Conservation (phyloP, 2,329 filamentous ascomycete genomes). For the Aspergillus sp. region DNA sequence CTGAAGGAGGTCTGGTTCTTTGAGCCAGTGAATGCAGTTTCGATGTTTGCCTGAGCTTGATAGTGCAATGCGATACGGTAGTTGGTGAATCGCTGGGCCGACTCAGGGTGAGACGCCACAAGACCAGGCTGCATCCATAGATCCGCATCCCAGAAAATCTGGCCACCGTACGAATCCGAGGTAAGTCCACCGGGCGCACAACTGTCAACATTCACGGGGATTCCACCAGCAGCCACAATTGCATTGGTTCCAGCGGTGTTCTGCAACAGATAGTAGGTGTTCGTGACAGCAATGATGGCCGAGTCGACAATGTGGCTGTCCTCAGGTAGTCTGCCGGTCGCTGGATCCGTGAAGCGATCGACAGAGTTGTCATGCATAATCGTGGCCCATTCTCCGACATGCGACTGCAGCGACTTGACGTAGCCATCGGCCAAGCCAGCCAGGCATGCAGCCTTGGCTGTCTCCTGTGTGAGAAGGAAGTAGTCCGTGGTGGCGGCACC, state of each 20-base stretch:
- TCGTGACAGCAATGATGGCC: constrained; percentile 51
- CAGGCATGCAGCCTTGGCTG: constrained; percentile 58
- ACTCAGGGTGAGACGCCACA: constrained; percentile 63
- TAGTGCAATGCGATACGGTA: constrained; percentile 61
- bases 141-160: constrained; percentile 68
- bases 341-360: constrained; percentile 61
- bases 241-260: constrained; percentile 58
- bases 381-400: constrained; percentile 62
- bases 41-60: constrained; percentile 63
- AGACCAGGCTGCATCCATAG: constrained; percentile 70
- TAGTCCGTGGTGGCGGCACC: constrained; percentile 70
- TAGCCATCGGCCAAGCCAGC: constrained; percentile 57
- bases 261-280: constrained; percentile 51
- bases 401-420: constrained; percentile 55
- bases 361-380: constrained; percentile 64
- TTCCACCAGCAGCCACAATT: constrained; percentile 51
- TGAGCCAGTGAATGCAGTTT: constrained; percentile 57
- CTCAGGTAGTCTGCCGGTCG: constrained; percentile 58
- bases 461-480: constrained; percentile 58
- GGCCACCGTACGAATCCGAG: constrained; percentile 67
- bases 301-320: constrained; percentile 59
- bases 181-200: constrained; percentile 68
- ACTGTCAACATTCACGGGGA: constrained; percentile 61
- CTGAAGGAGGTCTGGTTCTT: constrained; percentile 62
- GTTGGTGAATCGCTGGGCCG: constrained; percentile 64